phyloP scores from a whole-genome alignment of 2,329 filamentous ascomycete species.

The Tolypocladium album region DNA sequence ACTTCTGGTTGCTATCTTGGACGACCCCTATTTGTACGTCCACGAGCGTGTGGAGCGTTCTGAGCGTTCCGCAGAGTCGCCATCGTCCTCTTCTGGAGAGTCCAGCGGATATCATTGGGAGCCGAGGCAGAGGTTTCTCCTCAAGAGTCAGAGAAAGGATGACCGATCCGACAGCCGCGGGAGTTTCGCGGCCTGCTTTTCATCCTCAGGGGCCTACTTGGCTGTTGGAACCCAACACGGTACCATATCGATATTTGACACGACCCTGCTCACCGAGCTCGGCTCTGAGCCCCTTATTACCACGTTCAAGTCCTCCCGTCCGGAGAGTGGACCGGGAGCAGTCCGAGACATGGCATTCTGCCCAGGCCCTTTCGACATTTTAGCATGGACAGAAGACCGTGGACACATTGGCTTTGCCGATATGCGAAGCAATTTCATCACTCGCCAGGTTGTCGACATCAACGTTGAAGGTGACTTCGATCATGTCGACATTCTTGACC shows the following conservation, averaged over 20 bases:
- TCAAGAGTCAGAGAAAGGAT: slow-evolving; percentile 45
- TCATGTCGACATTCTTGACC: slow-evolving; percentile 45
- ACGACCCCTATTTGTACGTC: slow-evolving; percentile 78
- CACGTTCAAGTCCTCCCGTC: slow-evolving; percentile 67
- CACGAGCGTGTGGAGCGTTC: slow-evolving; percentile 43
- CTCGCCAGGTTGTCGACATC: slow-evolving; percentile 59
- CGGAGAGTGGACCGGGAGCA: slow-evolving; percentile 61
- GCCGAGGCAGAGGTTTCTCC: slow-evolving; percentile 37
- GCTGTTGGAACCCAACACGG: slow-evolving; percentile 75
- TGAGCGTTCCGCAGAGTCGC: slow-evolving; percentile 23
- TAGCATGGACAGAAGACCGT: slow-evolving; percentile 90
- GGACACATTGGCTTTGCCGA: slow-evolving; percentile 66
- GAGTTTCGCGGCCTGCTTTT: slow-evolving; percentile 73
- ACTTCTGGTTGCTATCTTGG: slow-evolving; percentile 72
- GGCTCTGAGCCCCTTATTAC: slow-evolving; percentile 55
- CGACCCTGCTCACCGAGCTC: slow-evolving; percentile 31
- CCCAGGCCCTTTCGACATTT: slow-evolving; percentile 76
- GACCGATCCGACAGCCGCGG: slow-evolving; percentile 48
- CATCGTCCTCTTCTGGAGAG: slow-evolving; percentile 9
- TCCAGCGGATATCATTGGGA: slow-evolving; percentile 37
- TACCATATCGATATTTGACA: slow-evolving; percentile 65
- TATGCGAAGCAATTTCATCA: slow-evolving; percentile 53
- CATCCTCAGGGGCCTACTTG: slow-evolving; percentile 56
- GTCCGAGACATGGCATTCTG: slow-evolving; percentile 89
- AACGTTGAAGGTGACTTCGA: slow-evolving; percentile 47